phyloP scores from a whole-genome alignment of 2,329 filamentous ascomycete species.

The Xylaria sp. region DNA sequence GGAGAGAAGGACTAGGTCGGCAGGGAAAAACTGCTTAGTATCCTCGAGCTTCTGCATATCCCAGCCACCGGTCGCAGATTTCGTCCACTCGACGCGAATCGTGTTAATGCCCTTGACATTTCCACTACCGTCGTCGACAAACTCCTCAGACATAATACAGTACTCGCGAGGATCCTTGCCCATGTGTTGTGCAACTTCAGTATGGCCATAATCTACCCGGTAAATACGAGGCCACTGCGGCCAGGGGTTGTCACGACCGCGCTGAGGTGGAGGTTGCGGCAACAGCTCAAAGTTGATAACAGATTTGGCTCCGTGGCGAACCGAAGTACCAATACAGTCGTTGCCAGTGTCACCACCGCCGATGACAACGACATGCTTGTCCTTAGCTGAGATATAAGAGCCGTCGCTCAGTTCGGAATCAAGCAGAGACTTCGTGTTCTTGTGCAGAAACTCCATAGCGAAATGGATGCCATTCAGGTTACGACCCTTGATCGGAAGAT shows the following conservation, averaged over 20 bases:
- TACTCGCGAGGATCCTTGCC: conserved; percentile 96
- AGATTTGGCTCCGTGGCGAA: conserved; percentile 94
- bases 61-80: conserved; percentile 88
- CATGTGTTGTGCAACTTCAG: conserved; percentile 94
- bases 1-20: conserved; percentile 90
- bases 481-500: conserved; percentile 89
- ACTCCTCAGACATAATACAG: conserved; percentile 98
- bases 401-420: conserved; percentile 88
- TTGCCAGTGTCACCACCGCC: conserved; percentile 98
- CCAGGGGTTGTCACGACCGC: conserved; percentile 95
- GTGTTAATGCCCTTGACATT: conserved; percentile 97
- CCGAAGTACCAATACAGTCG: conserved; percentile 96
- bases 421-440: conserved; percentile 96
- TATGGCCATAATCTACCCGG: conserved; percentile 97
- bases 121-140: conserved; percentile 87
- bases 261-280: conserved; percentile 89
- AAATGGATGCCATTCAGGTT: conserved; percentile 92
- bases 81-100: conserved; percentile 94
- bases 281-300: conserved; percentile 97
- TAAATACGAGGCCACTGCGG: conserved; percentile 98
- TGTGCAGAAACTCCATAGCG: conserved; percentile 97
- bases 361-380: conserved; percentile 95
- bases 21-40: conserved; percentile 94
- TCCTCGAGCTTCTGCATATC: conserved; percentile 98
- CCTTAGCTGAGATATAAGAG: conserved; percentile 92